Evolutionary conservation across 78 protist genomes (phyloP), one percentile per base, ranked within the genome.

Genomic region (Tieghemostelium lacteum): DNA sequence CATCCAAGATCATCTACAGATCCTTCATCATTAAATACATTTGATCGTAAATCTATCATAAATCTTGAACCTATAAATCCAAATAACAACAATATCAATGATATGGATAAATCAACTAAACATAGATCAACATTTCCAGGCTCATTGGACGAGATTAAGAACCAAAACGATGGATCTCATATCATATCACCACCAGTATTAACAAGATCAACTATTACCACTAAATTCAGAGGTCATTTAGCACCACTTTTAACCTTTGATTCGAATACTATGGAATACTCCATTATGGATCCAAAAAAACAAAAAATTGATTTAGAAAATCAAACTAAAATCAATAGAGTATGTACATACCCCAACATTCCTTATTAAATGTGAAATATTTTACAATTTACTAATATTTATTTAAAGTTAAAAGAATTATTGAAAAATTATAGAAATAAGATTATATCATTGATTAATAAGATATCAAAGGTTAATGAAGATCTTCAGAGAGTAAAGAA

Each of bases 291-390:
- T 52, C 57, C 10, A 64, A 45, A 19, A 8, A 52, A 70, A 49
- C 28, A 54, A 55, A 57, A 31, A 69, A 83, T 83, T 16, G 80
- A 83, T 58, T 60, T 83, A 16, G 78, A 83, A 20, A 83, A 83
- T 58, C 76, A 42, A 17, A 50, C 29, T 37, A 83, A 83, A 69
- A 55, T 83, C 39, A 83, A 70, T 60, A 66, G 58, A 58, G 83
- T 73, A 75, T 26, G 52, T 61, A n/a, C n/a, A 42, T 3, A 5
- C 12, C 26, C 2, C 6, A 36, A n/a, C 24, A 16, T 17, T 28
- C 6, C 12, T 12, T 71, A 31, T 26, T 2, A 52, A 22, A 37
- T 29, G 2, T 67, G 3, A 52, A 10, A 3, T 54, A 2, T 22
- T n/a, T 54, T 52, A 17, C 12, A 3, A 61, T 28, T 14, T 3